Percentiles rank a stretch among this genome's conserved stretches.
phyloP scores from a whole-genome alignment of 768 basidiomycete species.

The Russula sp. region DNA sequence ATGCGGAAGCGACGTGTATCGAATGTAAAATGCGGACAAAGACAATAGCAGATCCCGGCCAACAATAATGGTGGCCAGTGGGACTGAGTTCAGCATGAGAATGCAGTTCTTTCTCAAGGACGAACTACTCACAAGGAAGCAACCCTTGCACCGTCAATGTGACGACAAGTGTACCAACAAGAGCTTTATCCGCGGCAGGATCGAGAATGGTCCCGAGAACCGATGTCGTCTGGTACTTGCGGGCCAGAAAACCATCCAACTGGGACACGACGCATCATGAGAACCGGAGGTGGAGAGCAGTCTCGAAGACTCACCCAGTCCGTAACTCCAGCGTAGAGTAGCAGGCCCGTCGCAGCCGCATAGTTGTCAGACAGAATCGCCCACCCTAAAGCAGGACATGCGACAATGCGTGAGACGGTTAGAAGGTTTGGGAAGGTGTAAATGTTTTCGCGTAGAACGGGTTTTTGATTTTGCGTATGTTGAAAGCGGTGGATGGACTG shows the following conservation, averaged over 20 bases:
- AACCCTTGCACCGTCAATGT: constrained; percentile 81
- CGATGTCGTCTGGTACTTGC: constrained; percentile 79
- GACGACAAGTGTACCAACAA: constrained; percentile 92
- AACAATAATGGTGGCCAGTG: constrained; percentile 80
- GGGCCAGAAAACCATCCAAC: constrained; percentile 90
- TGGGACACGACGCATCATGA: constrained; percentile 37
- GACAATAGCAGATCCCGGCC: constrained; percentile 86
- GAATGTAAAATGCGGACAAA: constrained; percentile 88
- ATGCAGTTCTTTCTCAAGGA: background rate
- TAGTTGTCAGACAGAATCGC: constrained; percentile 81
- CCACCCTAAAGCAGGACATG: constrained; percentile 93
- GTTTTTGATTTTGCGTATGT: constrained; percentile 24
- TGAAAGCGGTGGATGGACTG: constrained; percentile 13
- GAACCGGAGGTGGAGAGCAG: background rate
- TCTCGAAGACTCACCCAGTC: constrained; percentile 59
- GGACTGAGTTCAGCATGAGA: constrained; percentile 50
- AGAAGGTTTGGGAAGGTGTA: constrained; percentile 93
- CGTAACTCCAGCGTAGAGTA: constrained; percentile 89
- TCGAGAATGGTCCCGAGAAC: constrained; percentile 96
- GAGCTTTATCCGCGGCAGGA: constrained; percentile 92
- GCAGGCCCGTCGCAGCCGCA: constrained; percentile 71
- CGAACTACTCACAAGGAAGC: constrained; percentile 62
- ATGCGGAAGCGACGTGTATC: constrained; percentile 82
- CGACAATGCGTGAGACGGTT: constrained; percentile 80
- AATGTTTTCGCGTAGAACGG: constrained; percentile 70